These are phyloP conservation scores for Aleurites moluccanus DNA, from an alignment of 441 rosid genomes.

Conservation along the genomic window DNA sequence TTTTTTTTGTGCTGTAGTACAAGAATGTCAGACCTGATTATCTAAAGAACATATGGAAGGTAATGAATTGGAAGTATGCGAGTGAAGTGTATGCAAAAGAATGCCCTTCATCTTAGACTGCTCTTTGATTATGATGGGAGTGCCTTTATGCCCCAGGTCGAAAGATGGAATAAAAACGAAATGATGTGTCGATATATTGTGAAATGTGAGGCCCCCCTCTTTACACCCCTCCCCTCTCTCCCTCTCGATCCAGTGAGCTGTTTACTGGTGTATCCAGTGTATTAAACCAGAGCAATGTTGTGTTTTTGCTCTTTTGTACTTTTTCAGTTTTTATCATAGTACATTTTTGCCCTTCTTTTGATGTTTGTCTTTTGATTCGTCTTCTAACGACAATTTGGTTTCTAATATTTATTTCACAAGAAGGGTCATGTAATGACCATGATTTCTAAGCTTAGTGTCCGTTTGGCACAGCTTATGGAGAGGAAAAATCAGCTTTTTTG, in stretches of 20 bases:
- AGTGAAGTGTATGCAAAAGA: slow-evolving; percentile 61
- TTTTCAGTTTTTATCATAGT: background rate
- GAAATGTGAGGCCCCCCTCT: background rate
- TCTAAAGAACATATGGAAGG: slow-evolving; percentile 91
- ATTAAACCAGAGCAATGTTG: slow-evolving; percentile 8
- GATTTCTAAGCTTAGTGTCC: background rate
- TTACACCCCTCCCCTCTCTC: background rate
- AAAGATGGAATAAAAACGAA: slow-evolving; percentile 12
- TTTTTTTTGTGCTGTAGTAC: slow-evolving; percentile 74
- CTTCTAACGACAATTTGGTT: background rate
- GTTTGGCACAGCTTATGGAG: too few species aligned
- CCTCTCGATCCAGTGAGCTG: background rate
- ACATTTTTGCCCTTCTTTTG: background rate
- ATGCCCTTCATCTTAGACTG: slow-evolving; percentile 40
- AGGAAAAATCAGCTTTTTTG: too few species aligned
- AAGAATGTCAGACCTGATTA: slow-evolving; percentile 95
- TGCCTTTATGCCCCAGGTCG: background rate
- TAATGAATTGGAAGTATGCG: slow-evolving; percentile 88
- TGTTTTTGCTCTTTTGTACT: background rate
- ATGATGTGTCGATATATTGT: background rate
- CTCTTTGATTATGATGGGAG: background rate
- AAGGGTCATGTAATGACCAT: background rate
- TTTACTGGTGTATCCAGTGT: background rate
- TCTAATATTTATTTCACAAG: background rate
- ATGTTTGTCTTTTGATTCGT: too few species aligned